Percentiles rank a stretch among this genome's conserved stretches.
Evolutionary conservation across 2,329 filamentous ascomycete genomes (phyloP).

Genomic region (Plectosphaerella cucumerina): DNA sequence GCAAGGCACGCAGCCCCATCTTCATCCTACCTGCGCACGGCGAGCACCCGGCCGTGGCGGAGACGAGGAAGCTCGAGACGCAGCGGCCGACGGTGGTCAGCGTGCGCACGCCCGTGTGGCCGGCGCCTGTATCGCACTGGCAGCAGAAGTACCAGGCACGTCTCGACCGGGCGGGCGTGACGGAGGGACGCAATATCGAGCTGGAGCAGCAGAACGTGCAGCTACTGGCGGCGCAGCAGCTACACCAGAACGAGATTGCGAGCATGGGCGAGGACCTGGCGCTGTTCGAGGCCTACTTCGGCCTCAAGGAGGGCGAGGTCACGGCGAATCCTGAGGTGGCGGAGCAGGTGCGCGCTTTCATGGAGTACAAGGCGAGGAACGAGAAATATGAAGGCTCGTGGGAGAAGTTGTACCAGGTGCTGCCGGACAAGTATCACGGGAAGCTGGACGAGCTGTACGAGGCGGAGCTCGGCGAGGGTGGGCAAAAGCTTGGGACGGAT

Average conservation of each 20-base stretch:
- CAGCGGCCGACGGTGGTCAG: conserved; percentile 33
- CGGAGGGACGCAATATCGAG: conserved; percentile 7
- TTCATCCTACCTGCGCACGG: conserved; percentile 49
- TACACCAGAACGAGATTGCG: conserved; percentile 20
- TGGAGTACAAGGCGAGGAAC: not conserved
- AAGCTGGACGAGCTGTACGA: not conserved
- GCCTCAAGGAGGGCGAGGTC: conserved; percentile 20
- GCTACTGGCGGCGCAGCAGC: conserved; percentile 8
- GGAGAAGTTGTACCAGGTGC: not conserved
- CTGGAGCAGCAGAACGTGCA: conserved; percentile 11
- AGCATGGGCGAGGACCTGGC: conserved; percentile 11
- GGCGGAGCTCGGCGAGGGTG: not conserved
- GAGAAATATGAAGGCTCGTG: not conserved
- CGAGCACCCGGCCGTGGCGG: conserved; percentile 37
- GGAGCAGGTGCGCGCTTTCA: conserved; percentile 40
- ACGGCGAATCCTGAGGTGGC: conserved; percentile 50
- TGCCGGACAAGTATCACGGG: conserved; percentile 2
- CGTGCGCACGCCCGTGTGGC: conserved; percentile 18
- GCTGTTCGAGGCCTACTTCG: not conserved
- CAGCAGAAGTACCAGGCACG: conserved; percentile 17
- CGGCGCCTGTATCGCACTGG: conserved; percentile 26
- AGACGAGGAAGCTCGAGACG: conserved; percentile 40
- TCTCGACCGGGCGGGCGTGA: conserved; percentile 15
- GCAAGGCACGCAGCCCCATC: conserved; percentile 39
- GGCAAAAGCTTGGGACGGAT: not conserved